A percentile compares a stretch with the other conserved stretches of the same genome.
Evolutionary conservation across 495 filamentous ascomycete genomes (phyloP).

Genomic region (Penicillium coffeae): DNA sequence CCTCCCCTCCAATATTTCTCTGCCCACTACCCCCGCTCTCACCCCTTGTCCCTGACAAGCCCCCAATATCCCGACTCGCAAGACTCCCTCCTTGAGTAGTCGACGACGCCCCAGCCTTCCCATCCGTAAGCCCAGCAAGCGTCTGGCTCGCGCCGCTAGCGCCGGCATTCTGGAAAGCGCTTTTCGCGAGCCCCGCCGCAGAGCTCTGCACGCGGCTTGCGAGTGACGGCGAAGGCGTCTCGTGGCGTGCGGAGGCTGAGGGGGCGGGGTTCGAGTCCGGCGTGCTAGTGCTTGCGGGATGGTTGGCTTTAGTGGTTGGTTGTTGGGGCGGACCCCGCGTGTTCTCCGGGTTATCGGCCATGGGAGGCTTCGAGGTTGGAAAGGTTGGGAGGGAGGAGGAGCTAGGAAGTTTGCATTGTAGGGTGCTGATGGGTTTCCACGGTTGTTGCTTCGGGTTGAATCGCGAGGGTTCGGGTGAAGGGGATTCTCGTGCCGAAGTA

Average conservation of each 20-base stretch:
- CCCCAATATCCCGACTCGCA: neutral
- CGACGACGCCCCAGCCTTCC: slow-evolving; percentile 18
- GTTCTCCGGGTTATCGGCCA: slow-evolving; percentile 14
- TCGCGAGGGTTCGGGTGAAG: neutral
- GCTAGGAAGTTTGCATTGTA: neutral
- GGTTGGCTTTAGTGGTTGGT: neutral
- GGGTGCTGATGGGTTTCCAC: no score
- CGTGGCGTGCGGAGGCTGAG: slow-evolving; percentile 5
- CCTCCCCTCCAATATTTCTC: neutral
- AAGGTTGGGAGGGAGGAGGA: neutral
- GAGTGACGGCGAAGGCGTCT: slow-evolving; percentile 21
- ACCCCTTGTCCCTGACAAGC: neutral
- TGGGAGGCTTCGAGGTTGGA: neutral
- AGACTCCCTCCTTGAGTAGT: neutral
- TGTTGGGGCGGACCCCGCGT: slow-evolving; percentile 18
- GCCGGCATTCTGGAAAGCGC: slow-evolving; percentile 23
- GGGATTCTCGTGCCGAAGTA: slow-evolving; percentile 13
- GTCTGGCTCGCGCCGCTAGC: slow-evolving; percentile 24
- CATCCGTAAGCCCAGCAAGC: slow-evolving; percentile 19
- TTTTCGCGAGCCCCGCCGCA: slow-evolving; percentile 32
- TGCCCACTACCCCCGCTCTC: neutral
- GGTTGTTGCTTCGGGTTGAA: neutral
- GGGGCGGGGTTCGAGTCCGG: slow-evolving; percentile 3
- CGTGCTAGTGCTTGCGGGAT: neutral
- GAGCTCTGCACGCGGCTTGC: slow-evolving; percentile 38